These are phyloP conservation scores for Fomitopsis palustris DNA, from an alignment of 1,284 basidiomycete species.

Conservation along the genomic window DNA sequence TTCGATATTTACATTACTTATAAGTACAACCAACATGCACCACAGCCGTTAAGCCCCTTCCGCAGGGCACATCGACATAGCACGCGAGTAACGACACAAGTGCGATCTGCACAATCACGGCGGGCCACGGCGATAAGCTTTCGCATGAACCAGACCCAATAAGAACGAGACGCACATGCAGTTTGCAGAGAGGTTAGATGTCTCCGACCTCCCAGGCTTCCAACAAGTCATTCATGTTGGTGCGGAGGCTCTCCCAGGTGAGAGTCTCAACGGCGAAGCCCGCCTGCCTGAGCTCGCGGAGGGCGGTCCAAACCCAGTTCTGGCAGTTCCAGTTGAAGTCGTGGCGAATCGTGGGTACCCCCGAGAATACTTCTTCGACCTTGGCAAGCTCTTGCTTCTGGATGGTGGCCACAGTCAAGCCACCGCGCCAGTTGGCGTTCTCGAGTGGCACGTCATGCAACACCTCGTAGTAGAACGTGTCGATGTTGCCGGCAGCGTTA, in stretches of 20 bases:
- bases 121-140: too few species aligned
- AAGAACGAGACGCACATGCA: too few species aligned
- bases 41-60: not conserved
- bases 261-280: conserved; percentile 13
- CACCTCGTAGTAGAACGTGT: conserved; percentile 19
- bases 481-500: conserved; percentile 20
- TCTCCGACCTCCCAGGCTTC: conserved; percentile 18
- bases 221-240: conserved; percentile 14
- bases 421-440: conserved; percentile 19
- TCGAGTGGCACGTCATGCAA: conserved; percentile 12
- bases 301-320: conserved; percentile 17
- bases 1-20: not conserved
- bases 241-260: conserved; percentile 11
- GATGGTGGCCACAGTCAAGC: conserved; percentile 16
- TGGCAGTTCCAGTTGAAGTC: conserved; percentile 20
- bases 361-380: conserved; percentile 15
- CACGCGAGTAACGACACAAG: not conserved
- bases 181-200: not conserved
- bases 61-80: not conserved
- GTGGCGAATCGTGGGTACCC: conserved; percentile 15
- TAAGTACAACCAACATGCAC: not conserved
- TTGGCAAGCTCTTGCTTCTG: conserved; percentile 10
- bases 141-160: not conserved
- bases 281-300: conserved; percentile 15
- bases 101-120: not conserved